These are phyloP conservation scores for Bipolaris victoriae DNA, from an alignment of 2,329 filamentous ascomycete genomes.

Conservation along the genomic window DNA sequence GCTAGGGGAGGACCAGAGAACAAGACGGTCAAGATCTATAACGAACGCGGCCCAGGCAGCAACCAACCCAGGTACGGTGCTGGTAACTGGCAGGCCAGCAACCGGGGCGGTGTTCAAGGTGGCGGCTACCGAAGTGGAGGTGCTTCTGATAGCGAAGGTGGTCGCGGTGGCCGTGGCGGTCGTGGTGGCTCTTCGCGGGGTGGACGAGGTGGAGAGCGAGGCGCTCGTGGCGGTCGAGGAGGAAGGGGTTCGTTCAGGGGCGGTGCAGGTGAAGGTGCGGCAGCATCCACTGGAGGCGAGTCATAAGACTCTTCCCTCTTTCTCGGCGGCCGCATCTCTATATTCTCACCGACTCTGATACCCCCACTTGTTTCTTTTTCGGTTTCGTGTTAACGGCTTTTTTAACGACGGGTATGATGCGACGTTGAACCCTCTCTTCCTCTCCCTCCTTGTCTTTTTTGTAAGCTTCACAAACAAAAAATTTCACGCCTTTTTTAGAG, in stretches of 20 bases:
- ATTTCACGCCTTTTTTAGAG: neutral
- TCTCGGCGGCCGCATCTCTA: slow-evolving; percentile 11
- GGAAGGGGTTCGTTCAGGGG: slow-evolving; percentile 42
- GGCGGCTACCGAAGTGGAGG: slow-evolving; percentile 84
- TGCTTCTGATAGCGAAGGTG: slow-evolving; percentile 76
- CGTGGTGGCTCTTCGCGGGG: slow-evolving; percentile 57
- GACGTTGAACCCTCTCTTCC: neutral
- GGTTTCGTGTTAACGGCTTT: slow-evolving; percentile 21
- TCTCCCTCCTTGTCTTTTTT: neutral
- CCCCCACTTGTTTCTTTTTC: slow-evolving; percentile 34
- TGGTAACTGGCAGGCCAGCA: slow-evolving; percentile 67
- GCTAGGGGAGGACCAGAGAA: slow-evolving; percentile 75
- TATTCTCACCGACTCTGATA: slow-evolving; percentile 39
- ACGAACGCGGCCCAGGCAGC: slow-evolving; percentile 63
- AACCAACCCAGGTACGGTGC: slow-evolving; percentile 56
- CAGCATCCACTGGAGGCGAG: slow-evolving; percentile 47
- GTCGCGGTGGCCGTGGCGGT: slow-evolving; percentile 62
- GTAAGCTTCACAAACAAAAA: neutral
- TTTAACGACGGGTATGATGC: slow-evolving; percentile 6
- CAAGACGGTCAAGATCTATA: slow-evolving; percentile 83
- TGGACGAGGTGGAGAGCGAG: slow-evolving; percentile 56
- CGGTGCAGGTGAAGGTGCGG: slow-evolving; percentile 45
- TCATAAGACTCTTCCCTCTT: slow-evolving; percentile 32
- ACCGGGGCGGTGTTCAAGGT: slow-evolving; percentile 65
- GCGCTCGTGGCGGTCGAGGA: slow-evolving; percentile 51